Conservation (phyloP, 768 basidiomycete species). For the Leccinum imitatum region DNA sequence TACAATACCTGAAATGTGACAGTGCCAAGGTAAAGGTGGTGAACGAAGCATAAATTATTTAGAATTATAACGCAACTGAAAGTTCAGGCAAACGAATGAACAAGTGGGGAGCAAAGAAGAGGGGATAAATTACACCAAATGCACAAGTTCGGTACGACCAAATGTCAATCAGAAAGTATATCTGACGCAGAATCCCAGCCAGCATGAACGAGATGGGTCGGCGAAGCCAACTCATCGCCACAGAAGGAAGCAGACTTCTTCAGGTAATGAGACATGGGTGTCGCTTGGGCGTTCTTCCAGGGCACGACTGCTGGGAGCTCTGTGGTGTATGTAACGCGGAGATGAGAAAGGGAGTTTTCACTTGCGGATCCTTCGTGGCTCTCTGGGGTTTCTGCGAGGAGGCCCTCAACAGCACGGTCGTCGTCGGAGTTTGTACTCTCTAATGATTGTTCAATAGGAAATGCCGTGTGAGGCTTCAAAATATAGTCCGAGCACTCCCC, state of each 20-base stretch:
- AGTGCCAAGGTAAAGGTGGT: slow-evolving; percentile 11
- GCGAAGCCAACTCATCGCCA: slow-evolving; percentile 39
- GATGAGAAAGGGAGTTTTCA: slow-evolving; percentile 36
- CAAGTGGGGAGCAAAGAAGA: slow-evolving; percentile 7
- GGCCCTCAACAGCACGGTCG: slow-evolving; percentile 34
- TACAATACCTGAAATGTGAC: slow-evolving; percentile 23
- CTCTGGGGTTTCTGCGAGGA: slow-evolving; percentile 34
- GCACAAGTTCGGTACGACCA: slow-evolving; percentile 8
- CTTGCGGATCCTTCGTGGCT: slow-evolving; percentile 29
- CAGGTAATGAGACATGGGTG: slow-evolving; percentile 37
- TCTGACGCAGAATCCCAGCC: slow-evolving; percentile 59
- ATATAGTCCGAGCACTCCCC: slow-evolving; percentile 25
- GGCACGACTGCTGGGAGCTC: slow-evolving; percentile 35
- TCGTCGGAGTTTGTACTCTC: slow-evolving; percentile 38
- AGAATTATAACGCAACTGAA: slow-evolving; percentile 18
- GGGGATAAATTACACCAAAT: slow-evolving; percentile 27
- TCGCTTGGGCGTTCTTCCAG: slow-evolving; percentile 35
- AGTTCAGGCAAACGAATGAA: slow-evolving; percentile 21
- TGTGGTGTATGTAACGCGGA: slow-evolving; percentile 36
- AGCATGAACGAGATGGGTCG: slow-evolving; percentile 52
- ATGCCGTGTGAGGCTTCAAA: slow-evolving; percentile 28
- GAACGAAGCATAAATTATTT: slow-evolving; percentile 31
- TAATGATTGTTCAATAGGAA: slow-evolving; percentile 33
- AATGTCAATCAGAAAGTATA: slow-evolving; percentile 32
- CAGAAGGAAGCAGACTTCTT: slow-evolving; percentile 42